Percentiles rank a stretch among this genome's conserved stretches.
Conservation (phyloP, 2,329 filamentous ascomycete genomes). For the Ophiostoma piceae region DNA sequence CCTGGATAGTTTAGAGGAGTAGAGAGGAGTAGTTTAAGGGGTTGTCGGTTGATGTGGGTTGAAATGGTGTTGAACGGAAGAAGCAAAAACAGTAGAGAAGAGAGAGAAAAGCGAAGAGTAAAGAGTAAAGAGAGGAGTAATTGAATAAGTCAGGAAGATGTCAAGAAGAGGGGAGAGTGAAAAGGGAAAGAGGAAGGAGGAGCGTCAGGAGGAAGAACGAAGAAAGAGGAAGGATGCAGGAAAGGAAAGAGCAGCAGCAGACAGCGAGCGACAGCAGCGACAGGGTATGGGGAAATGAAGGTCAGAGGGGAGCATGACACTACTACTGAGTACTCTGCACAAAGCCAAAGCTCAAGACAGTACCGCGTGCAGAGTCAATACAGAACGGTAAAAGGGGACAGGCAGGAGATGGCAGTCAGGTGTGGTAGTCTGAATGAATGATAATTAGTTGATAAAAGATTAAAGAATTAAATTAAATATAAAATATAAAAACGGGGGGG, state of each 20-base stretch:
- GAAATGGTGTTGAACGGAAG: not conserved
- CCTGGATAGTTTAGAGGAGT: not conserved
- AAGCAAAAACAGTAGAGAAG: not conserved
- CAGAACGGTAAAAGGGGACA: not conserved
- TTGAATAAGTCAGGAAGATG: not conserved
- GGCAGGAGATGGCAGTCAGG: not conserved
- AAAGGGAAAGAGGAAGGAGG: not conserved
- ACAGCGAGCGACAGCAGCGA: not conserved
- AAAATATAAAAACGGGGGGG: not conserved
- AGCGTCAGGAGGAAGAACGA: not conserved
- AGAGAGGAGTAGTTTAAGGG: constrained; percentile 13
- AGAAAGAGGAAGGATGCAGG: not conserved
- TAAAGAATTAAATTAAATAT: not conserved
- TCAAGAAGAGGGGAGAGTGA: not conserved
- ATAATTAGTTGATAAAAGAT: not conserved
- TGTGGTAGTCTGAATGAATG: not conserved
- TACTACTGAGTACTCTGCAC: not conserved
- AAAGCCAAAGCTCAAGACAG: too few relatives aligned
- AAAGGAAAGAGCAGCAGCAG: not conserved
- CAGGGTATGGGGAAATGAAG: constrained; percentile 12
- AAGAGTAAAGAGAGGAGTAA: not conserved
- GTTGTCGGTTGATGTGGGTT: constrained; percentile 5
- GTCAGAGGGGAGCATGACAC: not conserved
- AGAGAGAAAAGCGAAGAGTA: not conserved
- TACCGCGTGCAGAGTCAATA: too few relatives aligned